These are phyloP conservation scores for Tetrapisispora taiwanensis DNA, from an alignment of 805 yeast species.

Conservation along the genomic window DNA sequence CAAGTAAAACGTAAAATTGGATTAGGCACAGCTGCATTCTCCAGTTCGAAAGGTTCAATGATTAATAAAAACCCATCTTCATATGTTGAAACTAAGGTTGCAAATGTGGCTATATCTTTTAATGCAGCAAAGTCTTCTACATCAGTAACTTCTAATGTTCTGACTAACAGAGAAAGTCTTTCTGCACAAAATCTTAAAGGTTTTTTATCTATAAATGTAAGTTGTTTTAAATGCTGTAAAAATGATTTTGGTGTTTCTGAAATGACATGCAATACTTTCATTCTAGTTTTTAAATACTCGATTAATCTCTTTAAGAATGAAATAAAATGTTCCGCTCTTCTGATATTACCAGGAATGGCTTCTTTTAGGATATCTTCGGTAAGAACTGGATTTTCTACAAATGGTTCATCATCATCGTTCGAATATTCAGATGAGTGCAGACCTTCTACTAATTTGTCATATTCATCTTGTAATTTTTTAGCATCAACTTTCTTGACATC, in stretches of 20 bases:
- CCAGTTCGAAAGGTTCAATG: constrained; percentile 91
- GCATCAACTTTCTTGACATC: constrained; percentile 78
- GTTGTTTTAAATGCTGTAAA: constrained; percentile 81
- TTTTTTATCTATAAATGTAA: constrained; percentile 85
- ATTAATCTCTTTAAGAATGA: constrained; percentile 87
- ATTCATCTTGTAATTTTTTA: constrained; percentile 76
- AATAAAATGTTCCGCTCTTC: constrained; percentile 94
- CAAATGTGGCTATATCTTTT: constrained; percentile 94
- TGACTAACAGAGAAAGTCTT: constrained; percentile 72
- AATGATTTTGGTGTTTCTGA: constrained; percentile 96
- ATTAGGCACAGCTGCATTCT: constrained; percentile 91
- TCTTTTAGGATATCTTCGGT: constrained; percentile 80
- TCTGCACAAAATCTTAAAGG: constrained; percentile 91
- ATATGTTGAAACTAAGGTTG: constrained; percentile 89
- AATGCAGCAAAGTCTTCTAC: constrained; percentile 88
- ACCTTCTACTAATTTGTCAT: constrained; percentile 84
- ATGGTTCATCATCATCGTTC: constrained; percentile 39
- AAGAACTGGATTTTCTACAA: constrained; percentile 79
- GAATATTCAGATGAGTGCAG: constrained; percentile 69
- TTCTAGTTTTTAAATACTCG: constrained; percentile 89
- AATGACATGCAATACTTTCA: constrained; percentile 94
- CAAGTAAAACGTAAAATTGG: constrained; percentile 91
- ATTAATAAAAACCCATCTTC: constrained; percentile 88
- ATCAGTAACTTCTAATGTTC: constrained; percentile 79
- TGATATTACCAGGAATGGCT: constrained; percentile 93